phyloP scores from a whole-genome alignment of 768 basidiomycete species.

The Leucogyrophana mollusca region DNA sequence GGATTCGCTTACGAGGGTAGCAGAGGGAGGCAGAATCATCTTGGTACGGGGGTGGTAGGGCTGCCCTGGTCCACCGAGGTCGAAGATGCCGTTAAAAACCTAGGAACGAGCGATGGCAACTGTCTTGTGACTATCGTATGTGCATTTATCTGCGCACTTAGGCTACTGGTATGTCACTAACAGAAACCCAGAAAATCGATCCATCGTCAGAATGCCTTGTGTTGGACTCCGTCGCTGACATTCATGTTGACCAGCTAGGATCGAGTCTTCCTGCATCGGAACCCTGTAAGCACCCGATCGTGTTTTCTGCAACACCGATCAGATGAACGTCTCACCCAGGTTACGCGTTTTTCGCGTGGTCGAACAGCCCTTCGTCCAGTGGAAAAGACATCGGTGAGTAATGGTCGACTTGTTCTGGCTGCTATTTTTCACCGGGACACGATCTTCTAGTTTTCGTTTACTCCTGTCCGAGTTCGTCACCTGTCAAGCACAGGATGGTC shows the following conservation, averaged over 20 bases:
- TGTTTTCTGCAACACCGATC: too few species aligned
- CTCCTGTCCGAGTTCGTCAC: constrained; percentile 79
- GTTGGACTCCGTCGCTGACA: constrained; percentile 40
- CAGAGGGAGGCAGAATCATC: constrained; percentile 50
- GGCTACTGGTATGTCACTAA: not conserved
- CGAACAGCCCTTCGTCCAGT: constrained; percentile 38
- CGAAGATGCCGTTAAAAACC: constrained; percentile 58
- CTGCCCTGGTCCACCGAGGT: constrained; percentile 68
- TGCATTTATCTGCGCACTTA: not conserved
- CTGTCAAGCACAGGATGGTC: constrained; percentile 85
- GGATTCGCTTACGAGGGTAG: constrained; percentile 58
- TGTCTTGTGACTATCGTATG: constrained; percentile 68
- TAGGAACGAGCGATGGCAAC: constrained; percentile 48
- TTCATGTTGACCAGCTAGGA: constrained; percentile 43
- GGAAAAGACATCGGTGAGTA: constrained; percentile 61
- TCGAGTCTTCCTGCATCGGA: constrained; percentile 52
- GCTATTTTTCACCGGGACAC: constrained; percentile 3
- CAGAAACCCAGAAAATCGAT: constrained; percentile 58
- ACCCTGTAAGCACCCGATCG: constrained; percentile 59
- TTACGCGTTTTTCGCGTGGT: constrained; percentile 71
- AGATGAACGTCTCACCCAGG: constrained; percentile 30
- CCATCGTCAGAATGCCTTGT: constrained; percentile 57
- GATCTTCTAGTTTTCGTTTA: constrained; percentile 78
- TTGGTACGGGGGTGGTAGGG: constrained; percentile 55
- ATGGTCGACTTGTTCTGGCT: not conserved